phyloP scores from a whole-genome alignment of 768 basidiomycete species.

The Tylopilus sp. region DNA sequence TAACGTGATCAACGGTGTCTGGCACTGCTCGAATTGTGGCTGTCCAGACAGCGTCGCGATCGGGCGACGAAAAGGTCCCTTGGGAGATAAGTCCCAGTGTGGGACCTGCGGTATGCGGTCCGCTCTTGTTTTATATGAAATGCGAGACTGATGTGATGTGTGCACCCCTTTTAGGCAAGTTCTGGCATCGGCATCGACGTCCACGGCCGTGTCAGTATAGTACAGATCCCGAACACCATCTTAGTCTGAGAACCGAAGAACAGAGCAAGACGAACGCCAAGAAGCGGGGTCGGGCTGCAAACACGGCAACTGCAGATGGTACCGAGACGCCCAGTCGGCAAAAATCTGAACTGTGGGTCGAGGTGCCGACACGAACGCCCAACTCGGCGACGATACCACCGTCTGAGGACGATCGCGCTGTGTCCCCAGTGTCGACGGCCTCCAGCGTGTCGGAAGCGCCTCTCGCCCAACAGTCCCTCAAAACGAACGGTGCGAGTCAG shows the following conservation, averaged over 20 bases:
- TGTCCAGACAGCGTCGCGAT: slow-evolving; percentile 84
- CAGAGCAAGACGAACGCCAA: slow-evolving; percentile 48
- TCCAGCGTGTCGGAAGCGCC: slow-evolving; percentile 76
- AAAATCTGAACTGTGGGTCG: slow-evolving; percentile 37
- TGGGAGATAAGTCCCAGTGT: slow-evolving; percentile 89
- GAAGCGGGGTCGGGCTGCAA: slow-evolving; percentile 41
- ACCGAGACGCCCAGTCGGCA: slow-evolving; percentile 51
- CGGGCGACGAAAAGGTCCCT: slow-evolving; percentile 83
- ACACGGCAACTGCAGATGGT: slow-evolving; percentile 32
- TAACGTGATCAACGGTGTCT: slow-evolving; percentile 78
- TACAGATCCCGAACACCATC: slow-evolving; percentile 68
- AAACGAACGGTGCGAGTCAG: slow-evolving; percentile 49
- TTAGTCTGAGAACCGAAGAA: slow-evolving; percentile 56
- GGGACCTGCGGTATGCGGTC: slow-evolving; percentile 77
- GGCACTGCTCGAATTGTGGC: slow-evolving; percentile 96
- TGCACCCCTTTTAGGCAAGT: slow-evolving; percentile 58
- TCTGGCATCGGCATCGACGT: slow-evolving; percentile 82
- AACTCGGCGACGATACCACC: slow-evolving; percentile 26
- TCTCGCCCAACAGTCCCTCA: slow-evolving; percentile 58
- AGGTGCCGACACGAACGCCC: slow-evolving; percentile 32
- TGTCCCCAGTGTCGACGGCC: slow-evolving; percentile 68
- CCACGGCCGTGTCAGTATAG: slow-evolving; percentile 82
- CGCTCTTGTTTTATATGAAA: slow-evolving; percentile 1
- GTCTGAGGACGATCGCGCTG: slow-evolving; percentile 50
- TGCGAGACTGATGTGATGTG: not conserved